These are phyloP conservation scores for Phytopythium helicoides DNA, from an alignment of 352 stramenopile species.

Conservation along the genomic window DNA sequence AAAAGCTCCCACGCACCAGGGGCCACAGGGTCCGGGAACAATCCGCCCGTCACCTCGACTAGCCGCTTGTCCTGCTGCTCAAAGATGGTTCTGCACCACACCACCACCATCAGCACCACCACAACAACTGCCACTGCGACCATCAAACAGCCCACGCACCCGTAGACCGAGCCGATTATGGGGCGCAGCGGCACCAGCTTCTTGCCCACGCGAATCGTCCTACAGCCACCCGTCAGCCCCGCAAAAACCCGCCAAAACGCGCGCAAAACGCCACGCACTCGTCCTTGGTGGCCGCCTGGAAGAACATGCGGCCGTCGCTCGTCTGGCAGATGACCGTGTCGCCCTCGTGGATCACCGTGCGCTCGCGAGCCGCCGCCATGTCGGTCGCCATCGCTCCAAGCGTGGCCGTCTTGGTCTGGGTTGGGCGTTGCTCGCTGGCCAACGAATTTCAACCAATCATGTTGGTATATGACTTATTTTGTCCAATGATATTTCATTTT, in stretches of 20 bases:
- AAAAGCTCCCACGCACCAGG: slow-evolving; percentile 33
- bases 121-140: no score
- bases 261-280: no score
- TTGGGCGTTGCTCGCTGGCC: no score
- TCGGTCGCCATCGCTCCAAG: slow-evolving; percentile 2
- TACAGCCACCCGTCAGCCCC: slow-evolving; percentile 4
- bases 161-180: slow-evolving; percentile 72
- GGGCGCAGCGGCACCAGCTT: slow-evolving; percentile 66
- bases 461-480: no score
- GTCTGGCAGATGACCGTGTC: slow-evolving; percentile 88
- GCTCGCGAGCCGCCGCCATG: slow-evolving; percentile 18
- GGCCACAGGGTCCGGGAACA: slow-evolving; percentile 82
- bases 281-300: slow-evolving; percentile 69
- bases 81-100: slow-evolving; percentile 56
- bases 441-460: no score
- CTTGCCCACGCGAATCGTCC: slow-evolving; percentile 79
- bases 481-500: no score
- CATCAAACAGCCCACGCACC: no score
- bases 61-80: slow-evolving; percentile 84
- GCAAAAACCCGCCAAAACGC: no score
- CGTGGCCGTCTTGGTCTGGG: no score
- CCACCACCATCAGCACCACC: background rate
- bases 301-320: slow-evolving; percentile 84
- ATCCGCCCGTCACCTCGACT: slow-evolving; percentile 58
- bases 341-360: slow-evolving; percentile 82